Evolutionary conservation across 495 filamentous ascomycete genomes (phyloP).

Genomic region (Mytilinidion resinicola): DNA sequence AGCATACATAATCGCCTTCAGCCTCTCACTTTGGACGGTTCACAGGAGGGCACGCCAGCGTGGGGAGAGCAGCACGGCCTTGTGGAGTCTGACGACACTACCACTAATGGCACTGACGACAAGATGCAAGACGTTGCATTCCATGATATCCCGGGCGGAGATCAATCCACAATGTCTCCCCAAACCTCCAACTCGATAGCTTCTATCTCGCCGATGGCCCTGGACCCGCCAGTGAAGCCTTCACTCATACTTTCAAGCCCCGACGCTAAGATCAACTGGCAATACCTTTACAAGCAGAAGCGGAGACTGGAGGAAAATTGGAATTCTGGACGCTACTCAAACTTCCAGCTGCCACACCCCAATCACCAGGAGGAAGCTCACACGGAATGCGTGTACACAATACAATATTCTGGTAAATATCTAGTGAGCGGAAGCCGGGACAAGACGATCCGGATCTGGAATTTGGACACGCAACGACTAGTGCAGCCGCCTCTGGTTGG

Average conservation of each 20-base stretch:
- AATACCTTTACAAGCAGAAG: conserved; percentile 84
- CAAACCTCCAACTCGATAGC: not conserved
- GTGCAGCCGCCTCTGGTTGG: conserved; percentile 62
- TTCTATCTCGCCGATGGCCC: conserved; percentile 3
- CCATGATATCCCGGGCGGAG: conserved; percentile 12
- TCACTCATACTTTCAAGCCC: conserved; percentile 27
- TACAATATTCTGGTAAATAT: conserved; percentile 78
- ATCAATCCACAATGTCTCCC: not conserved
- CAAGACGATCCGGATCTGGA: conserved; percentile 81
- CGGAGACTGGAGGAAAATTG: conserved; percentile 84
- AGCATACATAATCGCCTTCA: conserved; percentile 15
- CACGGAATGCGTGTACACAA: conserved; percentile 87
- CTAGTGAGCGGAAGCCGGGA: conserved; percentile 93
- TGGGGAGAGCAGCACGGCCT: conserved; percentile 39
- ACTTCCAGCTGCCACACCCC: conserved; percentile 86
- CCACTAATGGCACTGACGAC: conserved; percentile 24
- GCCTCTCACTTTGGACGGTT: conserved; percentile 20
- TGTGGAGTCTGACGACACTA: conserved; percentile 40
- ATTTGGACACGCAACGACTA: conserved; percentile 73
- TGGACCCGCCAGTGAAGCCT: conserved; percentile 22
- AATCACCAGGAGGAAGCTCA: conserved; percentile 77
- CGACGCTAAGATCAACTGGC: conserved; percentile 64
- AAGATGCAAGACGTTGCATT: conserved; percentile 25
- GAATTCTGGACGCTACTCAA: conserved; percentile 70
- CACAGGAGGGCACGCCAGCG: conserved; percentile 9